Evolutionary conservation across 805 yeast species (phyloP).

Genomic region (Cyberlindnera euphorbiiphila): DNA sequence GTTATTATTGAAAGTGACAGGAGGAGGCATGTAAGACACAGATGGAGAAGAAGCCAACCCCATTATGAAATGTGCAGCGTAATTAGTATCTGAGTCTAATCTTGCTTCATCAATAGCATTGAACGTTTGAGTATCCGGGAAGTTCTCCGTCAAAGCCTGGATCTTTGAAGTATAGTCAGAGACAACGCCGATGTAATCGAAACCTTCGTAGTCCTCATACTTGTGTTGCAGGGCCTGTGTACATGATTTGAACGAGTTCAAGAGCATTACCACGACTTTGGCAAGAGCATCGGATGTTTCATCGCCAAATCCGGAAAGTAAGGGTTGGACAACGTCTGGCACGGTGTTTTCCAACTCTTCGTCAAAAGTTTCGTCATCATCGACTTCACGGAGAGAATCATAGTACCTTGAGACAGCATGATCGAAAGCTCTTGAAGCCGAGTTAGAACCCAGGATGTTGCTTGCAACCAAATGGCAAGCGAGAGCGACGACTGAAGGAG

Average conservation of each 20-base stretch:
- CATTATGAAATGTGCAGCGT: constrained; percentile 11
- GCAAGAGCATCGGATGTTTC: constrained; percentile 17
- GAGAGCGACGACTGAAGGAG: constrained; percentile 44
- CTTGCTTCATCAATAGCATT: constrained; percentile 12
- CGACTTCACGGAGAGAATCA: constrained; percentile 12
- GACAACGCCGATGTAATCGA: constrained; percentile 32
- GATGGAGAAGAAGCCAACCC: constrained; percentile 12
- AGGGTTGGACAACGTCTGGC: constrained; percentile 25
- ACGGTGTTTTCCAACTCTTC: constrained; percentile 24
- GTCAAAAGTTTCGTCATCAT: constrained; percentile 26
- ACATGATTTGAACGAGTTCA: constrained; percentile 18
- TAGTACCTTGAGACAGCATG: constrained; percentile 13
- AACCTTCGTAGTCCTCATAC: constrained; percentile 13
- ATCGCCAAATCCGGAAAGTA: constrained; percentile 24
- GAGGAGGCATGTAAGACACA: constrained; percentile 13
- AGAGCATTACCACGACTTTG: constrained; percentile 16
- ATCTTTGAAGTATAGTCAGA: constrained; percentile 29
- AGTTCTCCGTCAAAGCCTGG: constrained; percentile 9
- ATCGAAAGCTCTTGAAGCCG: constrained; percentile 23
- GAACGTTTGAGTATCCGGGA: constrained; percentile 14
- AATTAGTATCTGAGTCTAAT: constrained; percentile 7
- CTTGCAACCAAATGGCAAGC: constrained; percentile 51
- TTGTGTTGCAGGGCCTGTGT: constrained; percentile 26
- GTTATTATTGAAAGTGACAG: constrained; percentile 18
- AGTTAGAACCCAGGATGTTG: constrained; percentile 37